A percentile compares a stretch with the other conserved stretches of the same genome.
Conservation (phyloP, 306 rosid genomes). For the Crotalaria pallida region DNA sequence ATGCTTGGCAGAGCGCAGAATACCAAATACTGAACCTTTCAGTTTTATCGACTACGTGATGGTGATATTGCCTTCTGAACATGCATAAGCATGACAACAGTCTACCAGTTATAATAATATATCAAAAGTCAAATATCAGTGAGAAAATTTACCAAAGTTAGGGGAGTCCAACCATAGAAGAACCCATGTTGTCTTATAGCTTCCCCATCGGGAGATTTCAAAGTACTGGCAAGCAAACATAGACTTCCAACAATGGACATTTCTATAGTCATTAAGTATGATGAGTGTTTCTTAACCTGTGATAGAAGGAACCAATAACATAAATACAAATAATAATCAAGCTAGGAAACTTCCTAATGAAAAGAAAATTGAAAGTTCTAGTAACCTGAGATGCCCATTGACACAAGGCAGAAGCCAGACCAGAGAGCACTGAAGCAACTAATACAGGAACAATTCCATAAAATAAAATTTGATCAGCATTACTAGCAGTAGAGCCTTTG, state of each 20-base stretch:
- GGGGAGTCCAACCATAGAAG: conserved; percentile 82
- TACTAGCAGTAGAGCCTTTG: conserved; percentile 48
- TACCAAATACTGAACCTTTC: conserved; percentile 1
- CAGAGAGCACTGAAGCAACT: conserved; percentile 90
- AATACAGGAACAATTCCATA: conserved; percentile 88
- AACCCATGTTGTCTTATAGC: conserved; percentile 69
- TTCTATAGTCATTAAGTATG: conserved; percentile 94
- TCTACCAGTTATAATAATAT: neutral
- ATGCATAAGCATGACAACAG: neutral
- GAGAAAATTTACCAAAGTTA: conserved; percentile 66
- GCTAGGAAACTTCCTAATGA: neutral
- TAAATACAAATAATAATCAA: neutral
- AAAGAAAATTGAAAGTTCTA: conserved; percentile 16
- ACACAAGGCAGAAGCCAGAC: conserved; percentile 90
- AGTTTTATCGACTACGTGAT: neutral
- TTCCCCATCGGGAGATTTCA: conserved; percentile 90
- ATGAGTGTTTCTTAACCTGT: conserved; percentile 93
- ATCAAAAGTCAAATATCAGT: conserved; percentile 14
- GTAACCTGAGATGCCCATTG: conserved; percentile 99
- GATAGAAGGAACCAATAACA: conserved; percentile 21
- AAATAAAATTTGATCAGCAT: conserved; percentile 67
- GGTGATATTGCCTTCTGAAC: conserved; percentile 8
- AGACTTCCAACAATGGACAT: conserved; percentile 91
- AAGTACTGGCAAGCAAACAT: conserved; percentile 69
- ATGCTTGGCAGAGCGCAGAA: neutral